Percentiles rank a stretch among this genome's conserved stretches.
Conservation (phyloP, 805 yeast species). For the Suhomyces prunicola region DNA sequence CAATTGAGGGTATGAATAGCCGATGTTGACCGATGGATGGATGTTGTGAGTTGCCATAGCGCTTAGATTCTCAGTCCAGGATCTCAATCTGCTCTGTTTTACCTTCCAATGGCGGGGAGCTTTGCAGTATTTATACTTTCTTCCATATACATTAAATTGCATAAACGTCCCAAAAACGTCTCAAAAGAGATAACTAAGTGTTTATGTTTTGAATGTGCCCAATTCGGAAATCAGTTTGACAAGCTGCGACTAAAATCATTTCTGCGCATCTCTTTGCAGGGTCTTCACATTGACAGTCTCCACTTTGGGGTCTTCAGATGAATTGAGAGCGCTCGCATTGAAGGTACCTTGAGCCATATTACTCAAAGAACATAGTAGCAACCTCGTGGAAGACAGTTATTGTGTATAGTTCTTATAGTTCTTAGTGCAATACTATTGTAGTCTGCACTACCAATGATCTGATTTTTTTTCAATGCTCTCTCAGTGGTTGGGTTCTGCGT, state of each 20-base stretch:
- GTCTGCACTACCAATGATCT: neutral
- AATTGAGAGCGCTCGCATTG: neutral
- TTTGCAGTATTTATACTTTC: neutral
- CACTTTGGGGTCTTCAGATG: neutral
- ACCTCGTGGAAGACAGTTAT: neutral
- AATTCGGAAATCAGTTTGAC: neutral
- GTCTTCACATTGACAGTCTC: neutral
- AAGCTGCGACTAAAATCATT: neutral
- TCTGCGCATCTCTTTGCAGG: neutral
- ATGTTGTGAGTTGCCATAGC: neutral
- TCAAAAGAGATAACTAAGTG: conserved; percentile 1
- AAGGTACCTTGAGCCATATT: neutral
- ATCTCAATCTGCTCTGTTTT: neutral
- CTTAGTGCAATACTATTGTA: neutral
- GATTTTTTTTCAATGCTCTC: neutral
- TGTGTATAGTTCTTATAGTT: neutral
- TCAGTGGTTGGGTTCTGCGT: neutral
- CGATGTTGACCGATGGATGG: conserved; percentile 18
- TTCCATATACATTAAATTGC: neutral
- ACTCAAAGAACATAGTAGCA: neutral
- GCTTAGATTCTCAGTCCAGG: neutral
- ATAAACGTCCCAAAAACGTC: conserved; percentile 1
- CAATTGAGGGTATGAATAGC: conserved; percentile 12
- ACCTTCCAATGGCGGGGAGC: neutral
- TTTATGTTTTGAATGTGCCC: neutral